These are phyloP conservation scores for Penicillium sp. DNA, from an alignment of 2,329 filamentous ascomycete genomes.

Conservation along the genomic window DNA sequence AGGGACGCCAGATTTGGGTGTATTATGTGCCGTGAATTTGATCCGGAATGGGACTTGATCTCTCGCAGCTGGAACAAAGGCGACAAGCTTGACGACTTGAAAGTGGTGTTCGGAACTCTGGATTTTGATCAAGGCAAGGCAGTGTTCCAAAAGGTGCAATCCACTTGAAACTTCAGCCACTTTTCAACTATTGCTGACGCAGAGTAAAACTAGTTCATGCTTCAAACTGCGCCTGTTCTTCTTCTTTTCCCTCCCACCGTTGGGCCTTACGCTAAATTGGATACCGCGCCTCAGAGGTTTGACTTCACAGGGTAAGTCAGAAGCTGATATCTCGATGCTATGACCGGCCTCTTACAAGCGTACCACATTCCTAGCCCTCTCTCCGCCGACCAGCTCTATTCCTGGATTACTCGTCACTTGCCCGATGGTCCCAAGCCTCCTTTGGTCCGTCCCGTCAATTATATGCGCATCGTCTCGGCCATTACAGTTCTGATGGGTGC, in stretches of 20 bases:
- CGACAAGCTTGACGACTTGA: conserved; percentile 57
- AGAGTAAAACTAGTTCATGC: conserved; percentile 63
- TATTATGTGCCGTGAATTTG: conserved; percentile 81
- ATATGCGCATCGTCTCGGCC: conserved; percentile 66
- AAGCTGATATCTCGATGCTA: background rate
- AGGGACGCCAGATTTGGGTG: conserved; percentile 81
- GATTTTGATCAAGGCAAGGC: conserved; percentile 83
- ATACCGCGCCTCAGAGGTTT: conserved; percentile 69
- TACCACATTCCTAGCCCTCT: conserved; percentile 55
- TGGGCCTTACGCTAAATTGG: conserved; percentile 71
- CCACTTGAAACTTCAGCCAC: background rate
- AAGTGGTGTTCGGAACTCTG: conserved; percentile 74
- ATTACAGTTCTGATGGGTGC: conserved; percentile 67
- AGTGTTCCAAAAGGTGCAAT: conserved; percentile 77
- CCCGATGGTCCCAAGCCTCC: conserved; percentile 72
- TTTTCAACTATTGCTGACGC: background rate
- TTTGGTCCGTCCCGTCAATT: conserved; percentile 86
- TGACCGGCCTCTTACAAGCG: conserved; percentile 6
- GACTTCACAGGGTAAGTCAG: conserved; percentile 77
- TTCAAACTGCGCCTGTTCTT: conserved; percentile 91
- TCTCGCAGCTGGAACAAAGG: conserved; percentile 83
- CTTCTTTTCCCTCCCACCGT: conserved; percentile 81
- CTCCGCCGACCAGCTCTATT: conserved; percentile 72
- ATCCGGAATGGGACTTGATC: conserved; percentile 89
- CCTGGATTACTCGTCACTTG: conserved; percentile 75